Evolutionary conservation across 176 grass and related monocot genomes (phyloP), one percentile per base, ranked within the genome.

Genomic region (Dactylis glomerata): DNA sequence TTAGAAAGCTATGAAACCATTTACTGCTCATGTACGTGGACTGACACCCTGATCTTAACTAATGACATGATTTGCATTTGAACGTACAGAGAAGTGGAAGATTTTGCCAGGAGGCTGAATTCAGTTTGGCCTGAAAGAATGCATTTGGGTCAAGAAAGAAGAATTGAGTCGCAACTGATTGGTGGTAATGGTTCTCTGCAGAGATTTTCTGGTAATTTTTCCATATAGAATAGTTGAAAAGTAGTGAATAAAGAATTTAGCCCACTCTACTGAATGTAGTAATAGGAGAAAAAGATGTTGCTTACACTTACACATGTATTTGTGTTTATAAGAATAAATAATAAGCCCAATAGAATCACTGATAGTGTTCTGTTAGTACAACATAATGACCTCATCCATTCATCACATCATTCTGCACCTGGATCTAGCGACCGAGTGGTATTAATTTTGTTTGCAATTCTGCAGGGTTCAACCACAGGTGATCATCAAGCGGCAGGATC

Each of bases 61-160:
- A 76, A 24, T 38, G 76, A 27, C 55, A 70, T 72, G 20, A 32
- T 86, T 91, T 37, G 24, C 81, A 61, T 84, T 79, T 72, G 70
- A 64, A 58, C 41, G 73, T 87, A 68, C 93, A 99, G 97, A 80
- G 97, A 99, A 96, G 97, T 99, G 28, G 97, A 96, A 74, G 97
- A 96, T 83, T 99, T 99, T 8, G 93, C 97, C 12, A 90, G 97
- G 79, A 92, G 97, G 91, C 83, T 99, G 87, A 99, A 94, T 83
- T 96, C 93, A 36, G 90, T 89, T 83, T 99, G 93, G 93, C 91
- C 93, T 61, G 93, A 99, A 87, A 96, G 96, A 94, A 84, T 96
- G 88, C 91, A 91, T 85, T 90, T 95, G 77, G 86, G 85, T 51
- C 91, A 95, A 92, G 87, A 95, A 19, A 93, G 81, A 90, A 87